Conservation (phyloP, 208 protist species). For the Leishmania lainsoni region DNA sequence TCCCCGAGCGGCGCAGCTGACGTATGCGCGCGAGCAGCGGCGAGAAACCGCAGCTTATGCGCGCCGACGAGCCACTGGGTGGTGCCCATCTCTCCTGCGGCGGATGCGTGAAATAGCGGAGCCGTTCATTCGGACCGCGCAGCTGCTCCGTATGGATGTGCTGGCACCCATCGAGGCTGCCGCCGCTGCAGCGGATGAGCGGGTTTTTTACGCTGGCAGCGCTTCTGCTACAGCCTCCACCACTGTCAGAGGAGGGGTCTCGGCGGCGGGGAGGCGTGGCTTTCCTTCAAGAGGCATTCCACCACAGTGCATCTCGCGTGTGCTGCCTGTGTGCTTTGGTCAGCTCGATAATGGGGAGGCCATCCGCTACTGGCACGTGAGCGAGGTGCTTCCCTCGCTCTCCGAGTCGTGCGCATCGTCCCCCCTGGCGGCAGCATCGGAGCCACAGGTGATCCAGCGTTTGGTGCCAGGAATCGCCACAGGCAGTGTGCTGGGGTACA, state of each 20-base stretch:
- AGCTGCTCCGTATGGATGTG: conserved; percentile 66
- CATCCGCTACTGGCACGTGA: conserved; percentile 56
- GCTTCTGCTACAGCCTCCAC: neutral
- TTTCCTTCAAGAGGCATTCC: neutral
- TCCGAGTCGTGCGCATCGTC: conserved; percentile 26
- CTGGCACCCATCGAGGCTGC: conserved; percentile 30
- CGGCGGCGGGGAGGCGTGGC: neutral
- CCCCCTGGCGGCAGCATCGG: conserved; percentile 3
- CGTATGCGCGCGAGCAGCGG: conserved; percentile 37
- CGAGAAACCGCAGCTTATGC: conserved; percentile 31
- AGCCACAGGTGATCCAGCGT: conserved; percentile 30
- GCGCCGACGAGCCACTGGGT: conserved; percentile 26
- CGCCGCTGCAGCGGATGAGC: neutral
- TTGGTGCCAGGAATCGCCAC: conserved; percentile 8
- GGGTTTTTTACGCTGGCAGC: neutral
- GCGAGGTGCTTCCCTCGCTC: conserved; percentile 45
- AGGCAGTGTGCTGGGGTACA: conserved; percentile 28
- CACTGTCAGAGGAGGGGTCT: neutral
- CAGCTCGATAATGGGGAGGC: conserved; percentile 59
- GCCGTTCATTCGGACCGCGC: conserved; percentile 63
- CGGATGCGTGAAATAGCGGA: conserved; percentile 74
- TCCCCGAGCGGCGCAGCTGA: conserved; percentile 36
- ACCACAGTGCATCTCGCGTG: conserved; percentile 7
- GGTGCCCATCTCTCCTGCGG: conserved; percentile 51
- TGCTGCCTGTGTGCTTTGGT: conserved; percentile 62